A percentile compares a stretch with the other conserved stretches of the same genome.
These are phyloP conservation scores for Ogataea siamensis DNA, from an alignment of 805 yeast genomes.

Conservation along the genomic window DNA sequence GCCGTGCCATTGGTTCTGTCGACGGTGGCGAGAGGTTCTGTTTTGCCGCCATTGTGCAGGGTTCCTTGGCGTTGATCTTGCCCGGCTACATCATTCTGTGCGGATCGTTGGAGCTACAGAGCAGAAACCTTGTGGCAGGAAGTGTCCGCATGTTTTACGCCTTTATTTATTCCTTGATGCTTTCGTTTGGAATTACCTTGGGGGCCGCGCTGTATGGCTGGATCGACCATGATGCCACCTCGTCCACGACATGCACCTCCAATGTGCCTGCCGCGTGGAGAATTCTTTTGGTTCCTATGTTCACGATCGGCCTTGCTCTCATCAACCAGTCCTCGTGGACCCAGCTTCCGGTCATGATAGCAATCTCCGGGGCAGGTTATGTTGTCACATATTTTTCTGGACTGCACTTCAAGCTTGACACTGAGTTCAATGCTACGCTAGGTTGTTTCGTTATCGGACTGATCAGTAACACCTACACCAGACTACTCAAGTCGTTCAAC, in stretches of 20 bases:
- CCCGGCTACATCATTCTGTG: conserved; percentile 93
- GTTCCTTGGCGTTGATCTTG: conserved; percentile 82
- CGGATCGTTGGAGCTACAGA: conserved; percentile 89
- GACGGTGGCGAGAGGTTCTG: conserved; percentile 64
- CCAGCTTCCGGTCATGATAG: conserved; percentile 83
- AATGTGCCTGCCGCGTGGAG: conserved; percentile 57
- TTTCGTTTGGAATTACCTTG: conserved; percentile 90
- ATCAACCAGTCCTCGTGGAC: conserved; percentile 81
- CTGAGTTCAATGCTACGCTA: conserved; percentile 85
- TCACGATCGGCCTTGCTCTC: conserved; percentile 55
- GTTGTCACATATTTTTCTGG: conserved; percentile 79
- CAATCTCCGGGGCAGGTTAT: conserved; percentile 77
- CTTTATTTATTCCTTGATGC: conserved; percentile 82
- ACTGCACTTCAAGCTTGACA: conserved; percentile 54
- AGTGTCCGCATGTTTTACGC: conserved; percentile 97
- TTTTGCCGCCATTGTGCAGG: conserved; percentile 86
- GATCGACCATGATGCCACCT: conserved; percentile 78
- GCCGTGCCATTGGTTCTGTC: conserved; percentile 88
- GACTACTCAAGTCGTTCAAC: conserved; percentile 68
- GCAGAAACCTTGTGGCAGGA: conserved; percentile 88
- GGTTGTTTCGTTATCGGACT: conserved; percentile 92
- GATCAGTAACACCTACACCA: conserved; percentile 81
- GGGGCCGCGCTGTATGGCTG: conserved; percentile 95
- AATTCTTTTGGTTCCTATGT: conserved; percentile 77
- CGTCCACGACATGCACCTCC: conserved; percentile 54